Percentiles rank a stretch among this genome's conserved stretches.
These are phyloP conservation scores for Pleurotus citrinopileatus DNA, from an alignment of 768 basidiomycete species.

Conservation along the genomic window DNA sequence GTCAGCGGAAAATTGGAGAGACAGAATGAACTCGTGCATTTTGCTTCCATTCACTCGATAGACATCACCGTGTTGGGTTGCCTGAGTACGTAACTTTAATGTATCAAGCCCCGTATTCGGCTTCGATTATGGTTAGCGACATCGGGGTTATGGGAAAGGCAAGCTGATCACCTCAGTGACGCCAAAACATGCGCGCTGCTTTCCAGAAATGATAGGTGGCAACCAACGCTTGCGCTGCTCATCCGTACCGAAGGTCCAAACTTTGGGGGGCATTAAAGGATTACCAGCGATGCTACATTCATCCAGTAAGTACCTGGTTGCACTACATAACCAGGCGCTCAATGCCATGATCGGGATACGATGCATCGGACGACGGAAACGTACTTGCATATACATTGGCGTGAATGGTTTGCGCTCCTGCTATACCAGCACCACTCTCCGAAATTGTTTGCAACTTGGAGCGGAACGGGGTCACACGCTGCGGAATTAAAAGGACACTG, in stretches of 20 bases:
- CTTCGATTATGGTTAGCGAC: background rate
- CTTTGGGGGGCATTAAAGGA: background rate
- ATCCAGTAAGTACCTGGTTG: background rate
- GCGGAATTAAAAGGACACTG: background rate
- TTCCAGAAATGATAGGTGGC: conserved; percentile 12
- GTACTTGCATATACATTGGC: conserved; percentile 18
- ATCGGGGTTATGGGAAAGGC: background rate
- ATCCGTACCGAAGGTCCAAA: conserved; percentile 12
- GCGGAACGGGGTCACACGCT: background rate
- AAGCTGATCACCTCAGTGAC: conserved; percentile 12
- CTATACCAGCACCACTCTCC: conserved; percentile 17
- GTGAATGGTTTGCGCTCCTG: conserved; percentile 17
- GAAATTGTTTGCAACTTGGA: conserved; percentile 15
- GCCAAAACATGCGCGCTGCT: conserved; percentile 17
- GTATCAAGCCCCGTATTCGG: conserved; percentile 17
- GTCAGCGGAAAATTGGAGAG: conserved; percentile 6
- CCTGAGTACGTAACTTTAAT: conserved; percentile 12
- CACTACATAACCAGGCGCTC: background rate
- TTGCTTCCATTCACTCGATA: conserved; percentile 14
- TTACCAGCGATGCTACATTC: background rate
- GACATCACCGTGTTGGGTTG: conserved; percentile 7
- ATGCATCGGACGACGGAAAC: conserved; percentile 5
- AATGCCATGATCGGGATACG: background rate
- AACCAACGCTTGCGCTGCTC: conserved; percentile 7
- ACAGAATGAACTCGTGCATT: conserved; percentile 5